A percentile compares a stretch with the other conserved stretches of the same genome.
Evolutionary conservation across 768 basidiomycete species (phyloP).

Genomic region (Phaffia australis): DNA sequence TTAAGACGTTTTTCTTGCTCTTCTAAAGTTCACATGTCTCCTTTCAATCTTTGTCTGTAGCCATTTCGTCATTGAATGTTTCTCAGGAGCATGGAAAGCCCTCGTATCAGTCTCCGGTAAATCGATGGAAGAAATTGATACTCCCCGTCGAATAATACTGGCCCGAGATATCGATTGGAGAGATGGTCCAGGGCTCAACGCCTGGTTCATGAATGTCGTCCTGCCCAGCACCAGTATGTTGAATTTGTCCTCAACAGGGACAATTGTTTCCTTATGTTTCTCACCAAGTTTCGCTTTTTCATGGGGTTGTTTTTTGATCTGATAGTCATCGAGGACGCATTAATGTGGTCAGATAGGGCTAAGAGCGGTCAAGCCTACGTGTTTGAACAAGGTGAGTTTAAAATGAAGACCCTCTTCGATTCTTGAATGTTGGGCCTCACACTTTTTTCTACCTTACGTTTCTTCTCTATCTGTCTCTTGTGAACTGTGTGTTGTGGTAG

Average conservation of each 20-base stretch:
- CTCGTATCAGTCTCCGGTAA: conserved; percentile 1
- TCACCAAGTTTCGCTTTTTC: neutral
- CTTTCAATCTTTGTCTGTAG: neutral
- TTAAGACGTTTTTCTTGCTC: no score
- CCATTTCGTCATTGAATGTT: conserved; percentile 21
- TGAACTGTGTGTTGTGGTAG: neutral
- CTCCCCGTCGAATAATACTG: conserved; percentile 19
- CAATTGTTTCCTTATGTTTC: neutral
- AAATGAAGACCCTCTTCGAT: neutral
- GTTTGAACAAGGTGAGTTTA: conserved; percentile 13
- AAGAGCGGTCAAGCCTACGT: conserved; percentile 11
- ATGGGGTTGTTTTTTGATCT: neutral
- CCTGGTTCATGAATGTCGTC: conserved; percentile 20
- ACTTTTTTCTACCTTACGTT: neutral
- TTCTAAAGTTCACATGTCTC: neutral
- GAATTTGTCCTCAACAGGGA: neutral
- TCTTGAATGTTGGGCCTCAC: neutral
- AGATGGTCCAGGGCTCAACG: conserved; percentile 18
- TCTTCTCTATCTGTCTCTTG: neutral
- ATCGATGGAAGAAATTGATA: neutral
- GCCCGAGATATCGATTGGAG: conserved; percentile 15
- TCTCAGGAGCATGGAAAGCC: conserved; percentile 19
- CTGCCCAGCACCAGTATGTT: conserved; percentile 1
- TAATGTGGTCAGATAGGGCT: conserved; percentile 10
- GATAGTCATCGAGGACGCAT: conserved; percentile 10